Conservation (phyloP, 441 rosid species). For the Oxalis stricta region DNA sequence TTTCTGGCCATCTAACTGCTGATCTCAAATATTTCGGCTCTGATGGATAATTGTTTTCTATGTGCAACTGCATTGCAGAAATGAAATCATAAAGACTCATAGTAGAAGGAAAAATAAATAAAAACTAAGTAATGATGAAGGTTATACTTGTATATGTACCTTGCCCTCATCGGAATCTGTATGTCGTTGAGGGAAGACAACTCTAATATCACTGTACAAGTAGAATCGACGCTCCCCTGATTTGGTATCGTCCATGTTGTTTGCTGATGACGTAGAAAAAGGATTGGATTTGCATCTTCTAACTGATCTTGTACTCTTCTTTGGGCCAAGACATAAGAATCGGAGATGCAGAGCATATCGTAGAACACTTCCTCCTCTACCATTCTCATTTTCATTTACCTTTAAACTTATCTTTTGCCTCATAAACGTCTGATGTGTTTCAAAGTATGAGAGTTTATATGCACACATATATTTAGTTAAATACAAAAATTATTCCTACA, state of each 20-base stretch:
- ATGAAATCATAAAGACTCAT: background rate
- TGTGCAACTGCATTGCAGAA: constrained; percentile 27
- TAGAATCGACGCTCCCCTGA: constrained; percentile 26
- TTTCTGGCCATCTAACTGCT: constrained; percentile 19
- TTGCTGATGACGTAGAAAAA: constrained; percentile 17
- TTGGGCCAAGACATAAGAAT: constrained; percentile 27
- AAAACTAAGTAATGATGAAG: background rate
- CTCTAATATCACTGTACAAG: constrained; percentile 39
- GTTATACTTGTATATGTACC: constrained; percentile 16
- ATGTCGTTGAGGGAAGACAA: constrained; percentile 53
- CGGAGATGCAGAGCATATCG: constrained; percentile 61
- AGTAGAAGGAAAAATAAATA: background rate
- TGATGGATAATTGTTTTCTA: constrained; percentile 41
- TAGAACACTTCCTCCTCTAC: constrained; percentile 33
- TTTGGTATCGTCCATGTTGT: constrained; percentile 9
- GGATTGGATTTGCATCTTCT: constrained; percentile 40
- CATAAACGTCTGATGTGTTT: constrained; percentile 26
- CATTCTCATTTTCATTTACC: constrained; percentile 20
- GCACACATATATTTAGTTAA: background rate
- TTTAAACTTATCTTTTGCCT: constrained; percentile 40
- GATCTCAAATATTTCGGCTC: constrained; percentile 44
- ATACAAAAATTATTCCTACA: background rate
- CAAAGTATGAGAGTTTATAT: too few relatives aligned
- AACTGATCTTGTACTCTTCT: constrained; percentile 23
- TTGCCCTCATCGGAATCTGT: constrained; percentile 56